These are phyloP conservation scores for Paxillus rubicundulus DNA, from an alignment of 768 basidiomycete species.

Conservation along the genomic window DNA sequence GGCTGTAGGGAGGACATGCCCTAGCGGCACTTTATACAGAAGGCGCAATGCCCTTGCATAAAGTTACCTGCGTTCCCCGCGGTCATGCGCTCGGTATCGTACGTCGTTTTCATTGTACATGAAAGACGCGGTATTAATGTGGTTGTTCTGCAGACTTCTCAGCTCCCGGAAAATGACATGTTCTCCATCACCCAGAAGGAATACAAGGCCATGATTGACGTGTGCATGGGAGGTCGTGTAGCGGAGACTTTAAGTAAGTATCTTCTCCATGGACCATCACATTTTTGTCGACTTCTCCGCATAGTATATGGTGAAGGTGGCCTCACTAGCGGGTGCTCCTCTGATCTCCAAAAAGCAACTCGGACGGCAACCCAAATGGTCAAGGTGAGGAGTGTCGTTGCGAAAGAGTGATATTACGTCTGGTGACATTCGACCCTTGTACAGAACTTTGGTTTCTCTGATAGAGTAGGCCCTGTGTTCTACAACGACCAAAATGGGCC, in stretches of 20 bases:
- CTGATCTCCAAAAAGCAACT: slow-evolving; percentile 82
- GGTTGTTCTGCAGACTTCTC: slow-evolving; percentile 53
- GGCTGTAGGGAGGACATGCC: slow-evolving; percentile 79
- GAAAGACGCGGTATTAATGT: slow-evolving; percentile 9
- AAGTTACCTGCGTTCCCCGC: slow-evolving; percentile 96
- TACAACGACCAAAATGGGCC: slow-evolving; percentile 69
- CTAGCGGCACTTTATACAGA: slow-evolving; percentile 92
- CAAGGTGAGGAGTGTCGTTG: slow-evolving; percentile 50
- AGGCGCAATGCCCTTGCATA: slow-evolving; percentile 95
- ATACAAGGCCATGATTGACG: slow-evolving; percentile 82
- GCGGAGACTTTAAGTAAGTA: slow-evolving; percentile 85
- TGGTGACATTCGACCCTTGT: background rate
- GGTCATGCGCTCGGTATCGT: slow-evolving; percentile 91
- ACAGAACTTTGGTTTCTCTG: slow-evolving; percentile 77
- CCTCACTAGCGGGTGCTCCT: slow-evolving; percentile 89
- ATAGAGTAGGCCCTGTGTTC: slow-evolving; percentile 78
- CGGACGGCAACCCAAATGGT: slow-evolving; percentile 83
- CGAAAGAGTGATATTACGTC: background rate
- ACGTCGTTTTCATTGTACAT: slow-evolving; percentile 29
- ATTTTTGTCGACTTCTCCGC: slow-evolving; percentile 6
- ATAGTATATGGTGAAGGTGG: slow-evolving; percentile 85
- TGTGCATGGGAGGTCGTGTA: slow-evolving; percentile 90
- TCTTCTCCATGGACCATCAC: slow-evolving; percentile 1
- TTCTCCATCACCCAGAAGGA: slow-evolving; percentile 69
- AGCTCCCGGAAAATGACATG: slow-evolving; percentile 76